These are phyloP conservation scores for Rosa lucieae DNA, from an alignment of 306 rosid species.

Conservation along the genomic window DNA sequence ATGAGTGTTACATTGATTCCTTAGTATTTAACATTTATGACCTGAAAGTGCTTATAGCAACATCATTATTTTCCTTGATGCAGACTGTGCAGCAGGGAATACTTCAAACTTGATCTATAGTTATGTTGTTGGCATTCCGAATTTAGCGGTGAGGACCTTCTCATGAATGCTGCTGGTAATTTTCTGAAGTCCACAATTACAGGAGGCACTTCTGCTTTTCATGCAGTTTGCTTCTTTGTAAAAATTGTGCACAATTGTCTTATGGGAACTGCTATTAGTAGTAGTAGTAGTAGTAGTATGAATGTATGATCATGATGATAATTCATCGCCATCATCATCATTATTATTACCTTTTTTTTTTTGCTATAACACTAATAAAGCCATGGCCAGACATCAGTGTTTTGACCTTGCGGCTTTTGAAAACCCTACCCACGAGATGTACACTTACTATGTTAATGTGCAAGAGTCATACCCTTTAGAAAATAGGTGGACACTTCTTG, in stretches of 20 bases:
- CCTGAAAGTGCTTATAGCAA: slow-evolving; percentile 14
- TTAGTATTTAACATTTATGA: background rate
- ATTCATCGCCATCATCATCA: too few relatives aligned
- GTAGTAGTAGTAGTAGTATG: too few relatives aligned
- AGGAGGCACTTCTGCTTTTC: slow-evolving; percentile 40
- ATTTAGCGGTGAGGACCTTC: slow-evolving; percentile 72
- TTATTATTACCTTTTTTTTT: background rate
- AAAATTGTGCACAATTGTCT: slow-evolving; percentile 7
- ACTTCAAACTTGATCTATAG: slow-evolving; percentile 57
- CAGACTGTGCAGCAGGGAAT: slow-evolving; percentile 60
- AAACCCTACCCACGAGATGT: too few relatives aligned
- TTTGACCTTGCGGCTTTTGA: too few relatives aligned
- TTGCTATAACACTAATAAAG: background rate
- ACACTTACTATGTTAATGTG: too few relatives aligned
- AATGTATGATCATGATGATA: too few relatives aligned
- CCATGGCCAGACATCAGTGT: background rate
- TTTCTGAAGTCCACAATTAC: slow-evolving; percentile 33
- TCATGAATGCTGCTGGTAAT: slow-evolving; percentile 50
- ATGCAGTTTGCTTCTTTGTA: slow-evolving; percentile 37
- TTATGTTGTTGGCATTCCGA: slow-evolving; percentile 73
- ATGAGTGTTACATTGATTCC: slow-evolving; percentile 13
- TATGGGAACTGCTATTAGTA: background rate
- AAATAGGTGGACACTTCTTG: too few relatives aligned
- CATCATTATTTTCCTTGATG: slow-evolving; percentile 36
- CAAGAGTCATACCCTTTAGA: too few relatives aligned